Conservation (phyloP, 2,329 filamentous ascomycete genomes). For the Epichloe brachyelytri region DNA sequence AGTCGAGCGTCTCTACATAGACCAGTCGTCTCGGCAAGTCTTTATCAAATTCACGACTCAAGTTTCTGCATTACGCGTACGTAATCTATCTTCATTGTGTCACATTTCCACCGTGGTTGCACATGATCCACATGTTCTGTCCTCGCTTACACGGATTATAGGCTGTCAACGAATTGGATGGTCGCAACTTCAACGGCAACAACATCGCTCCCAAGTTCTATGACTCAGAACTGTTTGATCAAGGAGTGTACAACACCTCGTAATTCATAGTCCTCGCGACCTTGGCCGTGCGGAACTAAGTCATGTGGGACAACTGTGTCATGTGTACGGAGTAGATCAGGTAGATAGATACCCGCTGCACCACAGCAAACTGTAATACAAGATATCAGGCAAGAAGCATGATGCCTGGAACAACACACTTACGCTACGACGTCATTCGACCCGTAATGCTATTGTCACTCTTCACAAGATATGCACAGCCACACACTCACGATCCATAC, state of each 20-base stretch:
- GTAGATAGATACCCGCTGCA: background rate
- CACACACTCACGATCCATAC: background rate
- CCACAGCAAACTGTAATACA: background rate
- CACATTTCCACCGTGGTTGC: no score
- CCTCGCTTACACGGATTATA: conserved; percentile 19
- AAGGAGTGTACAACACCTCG: conserved; percentile 35
- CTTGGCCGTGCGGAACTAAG: background rate
- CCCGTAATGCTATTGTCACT: background rate
- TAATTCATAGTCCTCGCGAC: background rate
- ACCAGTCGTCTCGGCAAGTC: conserved; percentile 52
- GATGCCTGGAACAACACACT: background rate
- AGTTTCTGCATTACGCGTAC: conserved; percentile 70
- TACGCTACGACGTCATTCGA: background rate
- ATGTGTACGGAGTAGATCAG: background rate
- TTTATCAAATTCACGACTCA: conserved; percentile 89
- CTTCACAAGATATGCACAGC: background rate
- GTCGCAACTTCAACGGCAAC: conserved; percentile 80
- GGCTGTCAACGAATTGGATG: conserved; percentile 84
- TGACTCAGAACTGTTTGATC: conserved; percentile 69
- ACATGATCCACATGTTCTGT: background rate
- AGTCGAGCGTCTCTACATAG: conserved; percentile 68
- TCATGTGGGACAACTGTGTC: background rate
- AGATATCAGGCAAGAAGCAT: background rate
- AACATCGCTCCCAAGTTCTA: conserved; percentile 73
- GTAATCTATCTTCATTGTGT: conserved; percentile 18